phyloP scores from a whole-genome alignment of 139 green algal species.

The Chlamydomonas sphaeroides region DNA sequence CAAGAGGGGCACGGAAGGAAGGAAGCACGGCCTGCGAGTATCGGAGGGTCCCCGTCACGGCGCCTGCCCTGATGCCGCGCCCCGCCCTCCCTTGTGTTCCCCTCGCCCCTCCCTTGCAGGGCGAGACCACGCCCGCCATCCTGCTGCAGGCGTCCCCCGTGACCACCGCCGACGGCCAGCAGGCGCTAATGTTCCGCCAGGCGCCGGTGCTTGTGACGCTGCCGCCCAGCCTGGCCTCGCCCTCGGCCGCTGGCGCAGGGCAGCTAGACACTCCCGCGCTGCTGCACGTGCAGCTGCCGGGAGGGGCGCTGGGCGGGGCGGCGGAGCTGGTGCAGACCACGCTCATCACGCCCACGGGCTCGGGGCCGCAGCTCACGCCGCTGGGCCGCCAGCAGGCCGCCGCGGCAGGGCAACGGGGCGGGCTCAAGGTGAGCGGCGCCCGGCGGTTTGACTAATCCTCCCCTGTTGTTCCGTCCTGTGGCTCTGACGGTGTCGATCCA shows the following conservation, averaged over 20 bases:
- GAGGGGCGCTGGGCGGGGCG: background rate
- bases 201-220: slow-evolving; percentile 27
- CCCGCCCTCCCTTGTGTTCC: too few species aligned
- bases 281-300: slow-evolving; percentile 29
- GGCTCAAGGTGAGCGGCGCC: slow-evolving; percentile 19
- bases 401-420: background rate
- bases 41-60: too few species aligned
- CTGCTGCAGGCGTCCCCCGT: slow-evolving; percentile 31
- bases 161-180: slow-evolving; percentile 13
- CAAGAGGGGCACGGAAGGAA: too few species aligned
- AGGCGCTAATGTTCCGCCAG: slow-evolving; percentile 29
- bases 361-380: slow-evolving; percentile 5
- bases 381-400: background rate
- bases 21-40: too few species aligned
- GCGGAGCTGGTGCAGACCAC: slow-evolving; percentile 23
- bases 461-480: too few species aligned
- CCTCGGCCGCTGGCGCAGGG: background rate
- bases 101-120: too few species aligned
- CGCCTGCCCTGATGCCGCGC: too few species aligned
- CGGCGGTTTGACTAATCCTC: too few species aligned
- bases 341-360: background rate
- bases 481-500: too few species aligned
- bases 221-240: slow-evolving; percentile 20
- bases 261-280: slow-evolving; percentile 21
- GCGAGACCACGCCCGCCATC: slow-evolving; percentile 35